Evolutionary conservation across 1,139 yeast genomes (phyloP).

Genomic region (Geotrichum phurueaensis): DNA sequence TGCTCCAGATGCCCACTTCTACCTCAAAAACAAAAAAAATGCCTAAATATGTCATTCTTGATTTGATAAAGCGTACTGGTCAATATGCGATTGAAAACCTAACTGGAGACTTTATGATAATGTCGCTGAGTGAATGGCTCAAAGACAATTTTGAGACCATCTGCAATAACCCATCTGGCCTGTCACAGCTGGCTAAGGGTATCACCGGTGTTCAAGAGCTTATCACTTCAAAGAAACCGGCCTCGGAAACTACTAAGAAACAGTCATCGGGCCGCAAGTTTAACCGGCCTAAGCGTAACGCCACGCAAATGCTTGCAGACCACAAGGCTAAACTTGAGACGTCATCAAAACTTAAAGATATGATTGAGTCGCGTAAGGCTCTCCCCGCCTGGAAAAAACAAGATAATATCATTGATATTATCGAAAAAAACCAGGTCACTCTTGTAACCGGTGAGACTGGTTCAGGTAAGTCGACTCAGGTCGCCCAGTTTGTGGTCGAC

Average conservation of each 20-base stretch:
- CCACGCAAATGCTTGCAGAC: neutral
- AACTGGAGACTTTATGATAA: slow-evolving; percentile 66
- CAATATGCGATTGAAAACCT: slow-evolving; percentile 39
- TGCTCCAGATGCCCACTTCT: slow-evolving; percentile 7
- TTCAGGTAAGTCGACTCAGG: slow-evolving; percentile 90
- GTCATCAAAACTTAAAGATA: slow-evolving; percentile 21
- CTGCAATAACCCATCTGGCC: slow-evolving; percentile 68
- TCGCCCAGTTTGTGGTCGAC: slow-evolving; percentile 83
- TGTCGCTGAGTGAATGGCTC: slow-evolving; percentile 65
- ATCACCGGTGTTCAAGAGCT: slow-evolving; percentile 32
- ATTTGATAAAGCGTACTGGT: slow-evolving; percentile 47
- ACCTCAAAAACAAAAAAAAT: slow-evolving; percentile 38
- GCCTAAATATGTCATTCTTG: slow-evolving; percentile 70
- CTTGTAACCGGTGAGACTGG: slow-evolving; percentile 96
- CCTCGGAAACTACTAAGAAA: neutral
- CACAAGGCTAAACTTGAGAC: slow-evolving; percentile 1
- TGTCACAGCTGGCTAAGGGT: slow-evolving; percentile 42
- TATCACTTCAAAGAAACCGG: neutral
- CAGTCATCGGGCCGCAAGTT: slow-evolving; percentile 1
- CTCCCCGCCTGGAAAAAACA: slow-evolving; percentile 83
- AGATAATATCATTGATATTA: slow-evolving; percentile 48
- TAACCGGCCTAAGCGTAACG: slow-evolving; percentile 7
- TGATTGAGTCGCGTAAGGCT: slow-evolving; percentile 43
- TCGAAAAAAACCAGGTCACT: slow-evolving; percentile 57
- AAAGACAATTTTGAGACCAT: slow-evolving; percentile 54